phyloP scores from a whole-genome alignment of 1,284 basidiomycete genomes.

The Microbotryum violaceum region DNA sequence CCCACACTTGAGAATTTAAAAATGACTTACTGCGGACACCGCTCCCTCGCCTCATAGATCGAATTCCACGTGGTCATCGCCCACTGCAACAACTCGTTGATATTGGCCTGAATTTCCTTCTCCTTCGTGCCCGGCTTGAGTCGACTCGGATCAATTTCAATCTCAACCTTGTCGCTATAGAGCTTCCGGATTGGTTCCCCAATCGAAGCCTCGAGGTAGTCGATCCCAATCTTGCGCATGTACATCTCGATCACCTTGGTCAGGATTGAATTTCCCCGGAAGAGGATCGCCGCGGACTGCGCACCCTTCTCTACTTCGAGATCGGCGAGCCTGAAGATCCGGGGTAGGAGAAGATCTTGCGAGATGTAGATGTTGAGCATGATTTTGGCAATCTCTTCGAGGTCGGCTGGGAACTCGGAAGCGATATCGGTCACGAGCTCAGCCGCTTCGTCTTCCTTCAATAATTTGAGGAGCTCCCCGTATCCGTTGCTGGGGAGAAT shows the following conservation, averaged over 20 bases:
- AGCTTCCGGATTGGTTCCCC: constrained; percentile 60
- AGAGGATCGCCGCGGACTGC: constrained; percentile 51
- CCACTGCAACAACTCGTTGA: constrained; percentile 51
- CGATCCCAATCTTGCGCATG: constrained; percentile 64
- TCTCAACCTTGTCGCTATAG: constrained; percentile 59
- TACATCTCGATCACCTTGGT: constrained; percentile 71
- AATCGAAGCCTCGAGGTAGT: constrained; percentile 67
- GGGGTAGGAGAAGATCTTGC: constrained; percentile 23
- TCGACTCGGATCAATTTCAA: constrained; percentile 63
- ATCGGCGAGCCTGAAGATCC: constrained; percentile 29
- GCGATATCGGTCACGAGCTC: constrained; percentile 29
- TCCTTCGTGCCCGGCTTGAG: constrained; percentile 44
- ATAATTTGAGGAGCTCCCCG: constrained; percentile 21
- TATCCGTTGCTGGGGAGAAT: constrained; percentile 32
- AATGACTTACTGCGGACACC: constrained; percentile 62
- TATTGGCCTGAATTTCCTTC: constrained; percentile 48
- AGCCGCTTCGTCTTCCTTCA: constrained; percentile 26
- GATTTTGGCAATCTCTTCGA: constrained; percentile 31
- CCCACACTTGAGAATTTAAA: constrained; percentile 2
- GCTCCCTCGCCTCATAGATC: constrained; percentile 60
- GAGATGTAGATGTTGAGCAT: constrained; percentile 32
- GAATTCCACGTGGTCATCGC: constrained; percentile 66
- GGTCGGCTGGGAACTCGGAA: constrained; percentile 24
- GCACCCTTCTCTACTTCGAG: constrained; percentile 25
- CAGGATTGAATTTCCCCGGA: constrained; percentile 68